These are phyloP conservation scores for Lasiodiplodia sp. DNA, from an alignment of 2,329 filamentous ascomycete species.

Conservation along the genomic window DNA sequence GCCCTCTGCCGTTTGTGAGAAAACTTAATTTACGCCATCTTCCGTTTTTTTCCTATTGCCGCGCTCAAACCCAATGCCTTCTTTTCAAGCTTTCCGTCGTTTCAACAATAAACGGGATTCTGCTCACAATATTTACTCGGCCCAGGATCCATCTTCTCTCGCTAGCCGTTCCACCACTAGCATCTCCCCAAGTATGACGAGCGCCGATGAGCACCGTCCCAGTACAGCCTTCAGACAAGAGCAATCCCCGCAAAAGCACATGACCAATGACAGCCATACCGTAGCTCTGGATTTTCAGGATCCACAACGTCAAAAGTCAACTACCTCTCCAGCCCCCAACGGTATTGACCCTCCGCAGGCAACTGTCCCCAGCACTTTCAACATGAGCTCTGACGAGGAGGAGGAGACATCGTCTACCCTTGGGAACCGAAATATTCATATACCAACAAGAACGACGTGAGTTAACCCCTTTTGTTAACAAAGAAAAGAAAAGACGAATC, in stretches of 20 bases:
- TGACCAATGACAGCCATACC: neutral
- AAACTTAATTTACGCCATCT: neutral
- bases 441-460: conserved; percentile 18
- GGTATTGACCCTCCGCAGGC: conserved; percentile 7
- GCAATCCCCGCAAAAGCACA: neutral
- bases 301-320: neutral
- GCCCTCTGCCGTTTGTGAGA: neutral
- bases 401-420: neutral
- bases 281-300: conserved; percentile 12
- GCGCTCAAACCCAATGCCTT: neutral
- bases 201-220: conserved; percentile 5
- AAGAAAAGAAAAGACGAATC: no score
- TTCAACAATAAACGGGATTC: conserved; percentile 1
- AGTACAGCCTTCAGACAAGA: conserved; percentile 3
- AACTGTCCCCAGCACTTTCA: conserved; percentile 12
- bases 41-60: neutral
- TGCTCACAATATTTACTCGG: conserved; percentile 9
- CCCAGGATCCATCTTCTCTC: neutral
- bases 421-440: neutral
- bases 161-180: conserved; percentile 17
- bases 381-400: conserved; percentile 26
- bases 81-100: neutral
- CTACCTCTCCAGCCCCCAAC: neutral
- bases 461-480: neutral
- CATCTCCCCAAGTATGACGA: conserved; percentile 8